phyloP scores from a whole-genome alignment of 495 filamentous ascomycete species.

The Aspergillus nanangensis region DNA sequence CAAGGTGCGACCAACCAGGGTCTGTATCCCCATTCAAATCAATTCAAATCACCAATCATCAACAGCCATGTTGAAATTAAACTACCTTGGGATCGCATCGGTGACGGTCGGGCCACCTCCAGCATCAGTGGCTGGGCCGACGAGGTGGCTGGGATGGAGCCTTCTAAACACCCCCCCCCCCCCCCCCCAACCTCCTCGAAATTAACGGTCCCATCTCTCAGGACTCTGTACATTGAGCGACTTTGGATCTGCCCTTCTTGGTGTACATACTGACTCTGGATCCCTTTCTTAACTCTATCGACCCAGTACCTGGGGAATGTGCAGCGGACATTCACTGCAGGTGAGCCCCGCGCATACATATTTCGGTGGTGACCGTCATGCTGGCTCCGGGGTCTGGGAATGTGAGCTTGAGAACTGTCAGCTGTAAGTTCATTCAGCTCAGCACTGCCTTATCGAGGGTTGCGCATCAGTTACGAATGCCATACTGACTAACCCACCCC shows the following conservation, averaged over 20 bases:
- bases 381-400: conserved; percentile 25
- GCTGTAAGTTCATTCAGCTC: conserved; percentile 21
- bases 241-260: too few species aligned
- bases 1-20: background rate
- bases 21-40: background rate
- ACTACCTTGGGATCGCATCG: conserved; percentile 3
- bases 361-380: conserved; percentile 27
- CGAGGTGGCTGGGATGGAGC: conserved; percentile 5
- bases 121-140: conserved; percentile 20
- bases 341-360: conserved; percentile 16
- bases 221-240: too few species aligned
- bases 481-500: conserved; percentile 3
- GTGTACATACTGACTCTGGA: background rate
- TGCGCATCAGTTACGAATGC: conserved; percentile 1
- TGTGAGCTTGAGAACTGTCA: conserved; percentile 31
- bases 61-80: conserved; percentile 6
- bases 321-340: conserved; percentile 13
- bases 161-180: conserved; percentile 15
- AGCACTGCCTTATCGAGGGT: background rate
- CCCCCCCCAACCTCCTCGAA: conserved; percentile 2
- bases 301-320: conserved; percentile 14
- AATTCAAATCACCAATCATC: conserved; percentile 11
- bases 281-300: conserved; percentile 1
- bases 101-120: conserved; percentile 9
- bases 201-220: background rate